These are phyloP conservation scores for Botrytis deweyae DNA, from an alignment of 2,329 filamentous ascomycete genomes.

Conservation along the genomic window DNA sequence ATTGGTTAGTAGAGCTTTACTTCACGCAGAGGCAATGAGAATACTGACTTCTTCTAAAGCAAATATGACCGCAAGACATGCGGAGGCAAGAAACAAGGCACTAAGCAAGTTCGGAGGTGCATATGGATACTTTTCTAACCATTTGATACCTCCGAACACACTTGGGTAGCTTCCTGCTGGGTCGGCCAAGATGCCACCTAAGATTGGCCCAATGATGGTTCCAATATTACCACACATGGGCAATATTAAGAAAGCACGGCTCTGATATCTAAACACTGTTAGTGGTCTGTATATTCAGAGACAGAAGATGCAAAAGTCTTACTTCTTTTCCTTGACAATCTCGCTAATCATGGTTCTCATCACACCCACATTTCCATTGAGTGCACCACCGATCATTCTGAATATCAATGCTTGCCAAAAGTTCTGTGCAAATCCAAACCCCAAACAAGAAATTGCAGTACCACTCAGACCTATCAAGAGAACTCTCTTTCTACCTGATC, in stretches of 20 bases:
- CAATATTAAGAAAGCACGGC: conserved; percentile 46
- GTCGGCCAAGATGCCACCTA: conserved; percentile 48
- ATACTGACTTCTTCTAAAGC: conserved; percentile 39
- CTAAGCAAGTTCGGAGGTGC: conserved; percentile 46
- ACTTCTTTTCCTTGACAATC: conserved; percentile 69
- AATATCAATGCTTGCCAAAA: conserved; percentile 60
- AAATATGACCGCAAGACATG: conserved; percentile 40
- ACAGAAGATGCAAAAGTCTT: neutral
- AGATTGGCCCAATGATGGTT: conserved; percentile 44
- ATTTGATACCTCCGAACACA: conserved; percentile 43
- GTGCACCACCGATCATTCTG: conserved; percentile 59
- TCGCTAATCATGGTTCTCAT: conserved; percentile 75
- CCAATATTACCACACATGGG: conserved; percentile 67
- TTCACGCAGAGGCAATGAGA: conserved; percentile 11
- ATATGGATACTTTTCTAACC: conserved; percentile 46
- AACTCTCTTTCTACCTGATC: conserved; percentile 57
- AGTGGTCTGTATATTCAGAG: neutral
- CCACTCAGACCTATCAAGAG: conserved; percentile 65
- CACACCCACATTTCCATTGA: conserved; percentile 73
- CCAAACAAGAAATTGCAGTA: conserved; percentile 61
- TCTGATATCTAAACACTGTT: conserved; percentile 39
- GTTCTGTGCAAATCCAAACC: conserved; percentile 65
- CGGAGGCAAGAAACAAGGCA: conserved; percentile 39
- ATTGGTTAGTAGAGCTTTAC: conserved; percentile 13
- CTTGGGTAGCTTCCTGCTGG: conserved; percentile 43